A percentile compares a stretch with the other conserved stretches of the same genome.
phyloP scores from a whole-genome alignment of 1,284 basidiomycete genomes.

The Trametes polyzona region DNA sequence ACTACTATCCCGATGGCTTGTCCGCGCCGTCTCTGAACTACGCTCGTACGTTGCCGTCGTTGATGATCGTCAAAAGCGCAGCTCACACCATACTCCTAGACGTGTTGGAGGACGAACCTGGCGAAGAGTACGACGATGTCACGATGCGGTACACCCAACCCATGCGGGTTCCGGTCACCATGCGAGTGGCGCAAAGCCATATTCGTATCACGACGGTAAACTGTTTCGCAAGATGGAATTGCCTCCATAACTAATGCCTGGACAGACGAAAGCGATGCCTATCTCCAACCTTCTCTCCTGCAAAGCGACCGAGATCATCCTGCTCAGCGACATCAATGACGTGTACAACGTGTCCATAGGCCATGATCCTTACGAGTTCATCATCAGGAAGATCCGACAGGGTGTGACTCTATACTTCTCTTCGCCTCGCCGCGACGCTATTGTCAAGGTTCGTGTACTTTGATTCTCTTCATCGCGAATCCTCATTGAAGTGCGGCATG shows the following conservation, averaged over 20 bases:
- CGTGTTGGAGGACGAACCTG: slow-evolving; percentile 59
- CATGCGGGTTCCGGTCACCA: slow-evolving; percentile 63
- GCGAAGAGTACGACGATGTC: slow-evolving; percentile 57
- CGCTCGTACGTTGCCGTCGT: slow-evolving; percentile 48
- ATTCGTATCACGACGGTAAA: slow-evolving; percentile 71
- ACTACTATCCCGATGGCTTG: slow-evolving; percentile 51
- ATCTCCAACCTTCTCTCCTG: slow-evolving; percentile 68
- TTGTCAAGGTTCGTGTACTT: slow-evolving; percentile 68
- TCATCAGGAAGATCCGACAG: slow-evolving; percentile 74
- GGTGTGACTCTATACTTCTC: slow-evolving; percentile 73
- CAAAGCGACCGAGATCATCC: slow-evolving; percentile 80
- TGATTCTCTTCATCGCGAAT: no score
- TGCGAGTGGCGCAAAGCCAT: slow-evolving; percentile 67
- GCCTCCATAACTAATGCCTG: slow-evolving; percentile 13
- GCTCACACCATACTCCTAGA: slow-evolving; percentile 40
- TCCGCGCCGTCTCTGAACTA: slow-evolving; percentile 53
- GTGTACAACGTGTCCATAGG: slow-evolving; percentile 80
- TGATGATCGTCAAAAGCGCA: not conserved
- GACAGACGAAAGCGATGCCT: slow-evolving; percentile 63
- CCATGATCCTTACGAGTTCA: slow-evolving; percentile 78
- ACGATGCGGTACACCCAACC: slow-evolving; percentile 65
- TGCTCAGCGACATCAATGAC: slow-evolving; percentile 81
- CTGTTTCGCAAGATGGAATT: not conserved
- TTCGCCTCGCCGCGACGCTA: slow-evolving; percentile 66
- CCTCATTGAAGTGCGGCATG: not conserved